Conservation (phyloP, 2,329 filamentous ascomycete species). For the Aspergillus quadrilineatus region DNA sequence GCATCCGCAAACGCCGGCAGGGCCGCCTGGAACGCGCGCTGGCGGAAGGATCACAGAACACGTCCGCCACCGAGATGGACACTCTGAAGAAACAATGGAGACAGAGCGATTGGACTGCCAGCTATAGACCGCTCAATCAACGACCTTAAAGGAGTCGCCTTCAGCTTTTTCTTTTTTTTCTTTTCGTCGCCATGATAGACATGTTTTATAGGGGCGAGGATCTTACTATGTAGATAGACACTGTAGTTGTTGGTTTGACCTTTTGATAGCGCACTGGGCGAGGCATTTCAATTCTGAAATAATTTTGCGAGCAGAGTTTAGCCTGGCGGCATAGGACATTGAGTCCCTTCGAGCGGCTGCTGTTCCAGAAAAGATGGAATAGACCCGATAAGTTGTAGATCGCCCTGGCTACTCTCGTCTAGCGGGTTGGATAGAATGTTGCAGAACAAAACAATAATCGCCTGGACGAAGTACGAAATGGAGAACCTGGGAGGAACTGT, state of each 20-base stretch:
- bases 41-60: not conserved
- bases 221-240: not conserved
- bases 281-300: conserved; percentile 11
- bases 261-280: conserved; percentile 7
- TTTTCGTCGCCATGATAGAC: not conserved
- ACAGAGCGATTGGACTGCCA: not conserved
- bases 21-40: not conserved
- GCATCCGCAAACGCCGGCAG: not conserved
- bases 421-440: conserved; percentile 13
- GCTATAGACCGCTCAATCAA: not conserved
- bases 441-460: conserved; percentile 13
- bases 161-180: not conserved
- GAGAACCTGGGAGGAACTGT: conserved; percentile 1
- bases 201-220: too few species aligned
- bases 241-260: not conserved
- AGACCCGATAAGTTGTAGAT: conserved; percentile 6
- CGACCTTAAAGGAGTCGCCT: not conserved
- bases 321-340: not conserved
- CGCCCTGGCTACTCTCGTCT: not conserved
- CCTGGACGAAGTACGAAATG: conserved; percentile 9
- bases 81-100: not conserved
- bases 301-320: conserved; percentile 11
- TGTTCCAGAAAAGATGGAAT: not conserved
- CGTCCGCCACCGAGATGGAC: not conserved
- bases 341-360: conserved; percentile 3